These are phyloP conservation scores for Epichloe typhina DNA, from an alignment of 2,329 filamentous ascomycete genomes.

Conservation along the genomic window DNA sequence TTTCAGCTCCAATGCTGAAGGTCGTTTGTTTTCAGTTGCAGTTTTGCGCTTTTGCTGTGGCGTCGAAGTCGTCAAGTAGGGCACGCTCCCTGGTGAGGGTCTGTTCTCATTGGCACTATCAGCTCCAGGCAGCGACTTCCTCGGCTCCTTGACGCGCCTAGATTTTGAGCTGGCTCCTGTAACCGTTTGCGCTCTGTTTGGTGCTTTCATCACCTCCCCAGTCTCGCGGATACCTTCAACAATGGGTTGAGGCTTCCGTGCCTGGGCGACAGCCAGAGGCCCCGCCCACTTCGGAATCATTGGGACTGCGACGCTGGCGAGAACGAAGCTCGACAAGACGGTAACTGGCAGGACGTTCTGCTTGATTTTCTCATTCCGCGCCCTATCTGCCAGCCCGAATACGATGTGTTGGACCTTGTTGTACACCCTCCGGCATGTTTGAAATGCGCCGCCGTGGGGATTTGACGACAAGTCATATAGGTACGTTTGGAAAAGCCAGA, in stretches of 20 bases:
- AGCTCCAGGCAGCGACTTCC: conserved; percentile 27
- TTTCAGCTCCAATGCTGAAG: conserved; percentile 38
- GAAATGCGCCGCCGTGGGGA: conserved; percentile 64
- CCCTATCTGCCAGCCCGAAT: conserved; percentile 60
- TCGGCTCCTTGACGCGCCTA: conserved; percentile 32
- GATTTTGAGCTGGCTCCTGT: conserved; percentile 35
- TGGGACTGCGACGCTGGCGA: conserved; percentile 63
- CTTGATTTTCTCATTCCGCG: conserved; percentile 60
- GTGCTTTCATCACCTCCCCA: conserved; percentile 33
- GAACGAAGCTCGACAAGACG: conserved; percentile 66
- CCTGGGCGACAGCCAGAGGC: conserved; percentile 69
- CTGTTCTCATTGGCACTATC: conserved; percentile 17
- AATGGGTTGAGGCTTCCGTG: conserved; percentile 52
- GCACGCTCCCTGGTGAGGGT: conserved; percentile 13
- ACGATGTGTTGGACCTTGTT: conserved; percentile 84
- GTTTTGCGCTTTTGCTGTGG: conserved; percentile 17
- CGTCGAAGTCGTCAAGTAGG: conserved; percentile 10
- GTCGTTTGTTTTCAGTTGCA: conserved; percentile 27
- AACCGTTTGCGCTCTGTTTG: conserved; percentile 55
- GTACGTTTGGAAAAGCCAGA: conserved; percentile 84
- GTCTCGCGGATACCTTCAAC: conserved; percentile 19
- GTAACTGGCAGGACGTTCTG: conserved; percentile 73
- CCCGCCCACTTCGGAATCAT: conserved; percentile 67
- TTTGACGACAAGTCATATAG: conserved; percentile 67
- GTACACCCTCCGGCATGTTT: conserved; percentile 71